Evolutionary conservation across 2,329 filamentous ascomycete species (phyloP).

Genomic region (Trichoderma atrobrunneum): DNA sequence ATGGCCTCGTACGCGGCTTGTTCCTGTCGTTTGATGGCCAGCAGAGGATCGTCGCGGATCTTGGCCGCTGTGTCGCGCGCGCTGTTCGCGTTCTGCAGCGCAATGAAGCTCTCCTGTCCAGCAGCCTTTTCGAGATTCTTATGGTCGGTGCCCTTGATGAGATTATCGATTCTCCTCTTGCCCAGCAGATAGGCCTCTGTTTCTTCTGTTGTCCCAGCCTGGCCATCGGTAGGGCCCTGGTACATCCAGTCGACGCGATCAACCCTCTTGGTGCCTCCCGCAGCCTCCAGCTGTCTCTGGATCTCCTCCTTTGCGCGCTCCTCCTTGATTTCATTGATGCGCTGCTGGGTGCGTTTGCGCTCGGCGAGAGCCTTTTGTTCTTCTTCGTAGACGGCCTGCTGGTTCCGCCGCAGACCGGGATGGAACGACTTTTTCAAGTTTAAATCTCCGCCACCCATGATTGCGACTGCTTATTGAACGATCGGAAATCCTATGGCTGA

Average conservation of each 20-base stretch:
- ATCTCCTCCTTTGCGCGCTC: slow-evolving; percentile 91
- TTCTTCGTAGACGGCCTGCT: slow-evolving; percentile 84
- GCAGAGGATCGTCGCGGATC: slow-evolving; percentile 83
- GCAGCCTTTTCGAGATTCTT: slow-evolving; percentile 78
- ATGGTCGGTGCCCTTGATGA: slow-evolving; percentile 74
- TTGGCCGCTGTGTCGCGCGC: slow-evolving; percentile 79
- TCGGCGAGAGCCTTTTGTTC: slow-evolving; percentile 91
- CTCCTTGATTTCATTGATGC: slow-evolving; percentile 89
- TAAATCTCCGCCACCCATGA: slow-evolving; percentile 90
- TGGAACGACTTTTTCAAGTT: slow-evolving; percentile 97
- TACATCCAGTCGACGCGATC: slow-evolving; percentile 99
- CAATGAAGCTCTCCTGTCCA: slow-evolving; percentile 57
- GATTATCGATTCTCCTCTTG: slow-evolving; percentile 83
- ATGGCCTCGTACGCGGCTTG: slow-evolving; percentile 75
- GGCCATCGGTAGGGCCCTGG: slow-evolving; percentile 75
- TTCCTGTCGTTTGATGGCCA: slow-evolving; percentile 92
- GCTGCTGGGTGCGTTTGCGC: slow-evolving; percentile 87
- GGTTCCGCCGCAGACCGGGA: slow-evolving; percentile 85
- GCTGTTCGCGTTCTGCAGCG: slow-evolving; percentile 67
- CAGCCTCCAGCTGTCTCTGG: slow-evolving; percentile 82
- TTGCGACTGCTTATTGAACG: slow-evolving; percentile 35
- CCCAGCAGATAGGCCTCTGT: slow-evolving; percentile 91
- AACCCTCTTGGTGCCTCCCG: slow-evolving; percentile 75
- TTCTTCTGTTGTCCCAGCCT: slow-evolving; percentile 77
- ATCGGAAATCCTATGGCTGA: too few relatives aligned